A percentile compares a stretch with the other conserved stretches of the same genome.
Evolutionary conservation across 306 rosid genomes (phyloP).

Genomic region (Coriaria nepalensis): DNA sequence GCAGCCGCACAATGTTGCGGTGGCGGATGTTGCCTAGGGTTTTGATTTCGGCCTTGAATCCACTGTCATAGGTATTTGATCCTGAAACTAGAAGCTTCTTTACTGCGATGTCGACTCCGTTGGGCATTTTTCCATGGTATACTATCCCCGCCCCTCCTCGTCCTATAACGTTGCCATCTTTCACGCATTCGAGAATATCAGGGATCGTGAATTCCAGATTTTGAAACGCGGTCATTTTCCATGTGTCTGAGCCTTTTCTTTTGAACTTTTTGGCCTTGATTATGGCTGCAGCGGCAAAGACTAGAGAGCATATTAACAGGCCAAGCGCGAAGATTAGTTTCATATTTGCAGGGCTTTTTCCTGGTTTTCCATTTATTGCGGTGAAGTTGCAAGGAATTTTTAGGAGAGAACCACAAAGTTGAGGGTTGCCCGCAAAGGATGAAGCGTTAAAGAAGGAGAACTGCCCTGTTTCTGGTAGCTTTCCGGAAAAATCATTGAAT

Average conservation of each 20-base stretch:
- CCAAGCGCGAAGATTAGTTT: slow-evolving; percentile 72
- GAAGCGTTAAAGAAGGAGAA: slow-evolving; percentile 68
- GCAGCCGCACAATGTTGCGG: slow-evolving; percentile 64
- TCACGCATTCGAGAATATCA: slow-evolving; percentile 68
- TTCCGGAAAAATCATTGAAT: slow-evolving; percentile 71
- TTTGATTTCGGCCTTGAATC: slow-evolving; percentile 74
- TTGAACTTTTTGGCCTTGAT: slow-evolving; percentile 49
- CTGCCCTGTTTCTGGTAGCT: slow-evolving; percentile 69
- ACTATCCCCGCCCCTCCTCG: slow-evolving; percentile 91
- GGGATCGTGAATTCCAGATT: slow-evolving; percentile 55
- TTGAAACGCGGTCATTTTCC: slow-evolving; percentile 72
- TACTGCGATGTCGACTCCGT: slow-evolving; percentile 67
- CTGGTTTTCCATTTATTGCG: slow-evolving; percentile 15
- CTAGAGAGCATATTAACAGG: slow-evolving; percentile 46
- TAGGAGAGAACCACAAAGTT: slow-evolving; percentile 47
- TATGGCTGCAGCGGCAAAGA: slow-evolving; percentile 55
- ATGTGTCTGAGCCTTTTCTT: slow-evolving; percentile 31
- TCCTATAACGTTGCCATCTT: slow-evolving; percentile 79
- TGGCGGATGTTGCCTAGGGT: slow-evolving; percentile 81
- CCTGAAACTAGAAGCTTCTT: slow-evolving; percentile 65
- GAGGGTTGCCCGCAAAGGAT: slow-evolving; percentile 69
- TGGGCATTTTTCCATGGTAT: slow-evolving; percentile 85
- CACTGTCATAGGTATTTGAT: slow-evolving; percentile 54
- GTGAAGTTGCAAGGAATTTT: slow-evolving; percentile 69
- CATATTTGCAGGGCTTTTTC: slow-evolving; percentile 25